Evolutionary conservation across 116 monocot genomes (phyloP), one percentile per base, ranked within the genome.

Genomic region (Iris pallida): DNA sequence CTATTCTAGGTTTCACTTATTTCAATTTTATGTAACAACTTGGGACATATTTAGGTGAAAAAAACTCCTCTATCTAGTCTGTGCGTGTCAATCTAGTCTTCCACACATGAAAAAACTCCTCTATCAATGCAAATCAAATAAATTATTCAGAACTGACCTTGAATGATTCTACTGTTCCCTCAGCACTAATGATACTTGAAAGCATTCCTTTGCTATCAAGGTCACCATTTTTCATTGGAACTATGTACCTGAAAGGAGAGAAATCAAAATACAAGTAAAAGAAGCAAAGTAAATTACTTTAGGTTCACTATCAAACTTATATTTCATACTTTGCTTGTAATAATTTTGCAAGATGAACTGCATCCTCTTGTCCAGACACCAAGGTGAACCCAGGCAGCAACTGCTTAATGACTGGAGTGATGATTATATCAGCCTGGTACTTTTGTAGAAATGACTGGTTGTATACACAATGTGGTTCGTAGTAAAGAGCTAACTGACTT

Each of bases 281-380:
- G 11, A 42, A 18, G 11, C 8, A 47, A 13, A 3, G 17, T 63
- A n/a, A 13, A 63, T 46, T 47, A 18, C 17, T 54, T 16, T 17
- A 53, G 40, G 41, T 7, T 48, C 51, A 46, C 4, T 18, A 56
- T 44, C 5, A 59, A 58, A 48, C 48, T 5, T 55, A 46, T 40
- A 20, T 9, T 63, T 10, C 41, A 67, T 94, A 95, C 95, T 91
- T 95, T 59, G 97, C 83, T 66, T 86, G 70, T 8, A 90, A 81
- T 71, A 90, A 51, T 63, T 86, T 98, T 66, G 90, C 90, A 44
- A 98, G 86, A 60, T 78, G 70, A 59, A 98, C 90, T 47, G 97
- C 97, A 76, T 98, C 97, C 74, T 98, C 97, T 75, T 93, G 97
- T 46, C 93, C 97, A 18, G 92, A 89, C 42, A 96, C 96, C 69